These are phyloP conservation scores for Cicer judaicum DNA, from an alignment of 306 rosid genomes.

Conservation along the genomic window DNA sequence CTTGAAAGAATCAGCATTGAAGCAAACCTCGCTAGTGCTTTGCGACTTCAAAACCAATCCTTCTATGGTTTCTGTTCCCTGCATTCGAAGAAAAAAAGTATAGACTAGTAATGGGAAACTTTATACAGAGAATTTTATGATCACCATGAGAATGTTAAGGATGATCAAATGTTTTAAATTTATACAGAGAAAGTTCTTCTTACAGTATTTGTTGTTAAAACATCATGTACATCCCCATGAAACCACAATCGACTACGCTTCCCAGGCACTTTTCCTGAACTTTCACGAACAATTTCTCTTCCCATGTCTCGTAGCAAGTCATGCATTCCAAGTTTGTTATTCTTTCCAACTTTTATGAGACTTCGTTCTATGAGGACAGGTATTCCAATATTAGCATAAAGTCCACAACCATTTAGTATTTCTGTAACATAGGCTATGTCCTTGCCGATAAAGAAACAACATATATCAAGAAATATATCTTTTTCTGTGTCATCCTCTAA, in stretches of 20 bases:
- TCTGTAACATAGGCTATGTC: slow-evolving; percentile 19
- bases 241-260: slow-evolving; percentile 40
- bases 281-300: slow-evolving; percentile 41
- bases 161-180: background rate
- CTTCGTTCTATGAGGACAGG: slow-evolving; percentile 40
- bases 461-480: slow-evolving; percentile 54
- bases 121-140: background rate
- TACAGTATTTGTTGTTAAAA: slow-evolving; percentile 32
- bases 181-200: background rate
- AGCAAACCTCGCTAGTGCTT: background rate
- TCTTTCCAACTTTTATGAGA: slow-evolving; percentile 38
- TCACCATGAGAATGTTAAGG: background rate
- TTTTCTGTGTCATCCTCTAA: background rate
- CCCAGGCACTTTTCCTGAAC: slow-evolving; percentile 20
- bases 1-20: slow-evolving; percentile 42
- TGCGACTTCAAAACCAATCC: slow-evolving; percentile 28
- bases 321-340: slow-evolving; percentile 40
- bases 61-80: slow-evolving; percentile 38
- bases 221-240: slow-evolving; percentile 16
- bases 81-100: background rate
- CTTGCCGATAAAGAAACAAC: slow-evolving; percentile 51
- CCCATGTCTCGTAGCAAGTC: slow-evolving; percentile 52
- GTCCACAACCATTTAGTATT: slow-evolving; percentile 44
- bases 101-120: too few species aligned
- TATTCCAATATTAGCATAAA: slow-evolving; percentile 45